Percentiles rank a stretch among this genome's conserved stretches.
Evolutionary conservation across 345 rosid genomes (phyloP).

Genomic region (Brassica nigra): DNA sequence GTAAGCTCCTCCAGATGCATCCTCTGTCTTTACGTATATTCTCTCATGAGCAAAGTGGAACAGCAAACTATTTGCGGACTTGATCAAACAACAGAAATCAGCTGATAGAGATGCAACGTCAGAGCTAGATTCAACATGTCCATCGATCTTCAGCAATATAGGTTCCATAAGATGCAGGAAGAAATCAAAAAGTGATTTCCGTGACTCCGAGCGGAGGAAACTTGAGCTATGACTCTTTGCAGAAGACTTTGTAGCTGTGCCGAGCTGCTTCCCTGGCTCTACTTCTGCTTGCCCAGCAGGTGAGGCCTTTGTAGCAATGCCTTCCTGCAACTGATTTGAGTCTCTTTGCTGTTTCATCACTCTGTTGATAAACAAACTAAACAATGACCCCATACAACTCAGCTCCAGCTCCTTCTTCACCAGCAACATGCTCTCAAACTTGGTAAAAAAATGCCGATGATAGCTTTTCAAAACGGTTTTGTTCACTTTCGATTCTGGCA

Average conservation of each 20-base stretch:
- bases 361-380: constrained; percentile 61
- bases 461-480: constrained; percentile 61
- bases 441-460: constrained; percentile 78
- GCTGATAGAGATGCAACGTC: constrained; percentile 42
- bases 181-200: constrained; percentile 71
- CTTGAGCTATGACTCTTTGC: constrained; percentile 46
- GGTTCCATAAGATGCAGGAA: constrained; percentile 89
- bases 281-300: constrained; percentile 37
- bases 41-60: constrained; percentile 53
- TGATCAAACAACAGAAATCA: constrained; percentile 54
- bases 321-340: constrained; percentile 41
- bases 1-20: constrained; percentile 75
- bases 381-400: constrained; percentile 65
- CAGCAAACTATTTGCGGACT: constrained; percentile 61
- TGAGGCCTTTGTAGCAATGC: constrained; percentile 38
- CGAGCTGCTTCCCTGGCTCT: constrained; percentile 33
- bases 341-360: constrained; percentile 60
- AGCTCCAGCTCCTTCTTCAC: constrained; percentile 49
- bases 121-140: constrained; percentile 44
- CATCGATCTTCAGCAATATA: constrained; percentile 57
- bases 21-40: constrained; percentile 73
- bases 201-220: constrained; percentile 59
- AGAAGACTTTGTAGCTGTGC: constrained; percentile 32
- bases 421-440: constrained; percentile 51
- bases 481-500: constrained; percentile 41